Conservation (phyloP, 1,139 yeast species). For the Williopsis jadinii region DNA sequence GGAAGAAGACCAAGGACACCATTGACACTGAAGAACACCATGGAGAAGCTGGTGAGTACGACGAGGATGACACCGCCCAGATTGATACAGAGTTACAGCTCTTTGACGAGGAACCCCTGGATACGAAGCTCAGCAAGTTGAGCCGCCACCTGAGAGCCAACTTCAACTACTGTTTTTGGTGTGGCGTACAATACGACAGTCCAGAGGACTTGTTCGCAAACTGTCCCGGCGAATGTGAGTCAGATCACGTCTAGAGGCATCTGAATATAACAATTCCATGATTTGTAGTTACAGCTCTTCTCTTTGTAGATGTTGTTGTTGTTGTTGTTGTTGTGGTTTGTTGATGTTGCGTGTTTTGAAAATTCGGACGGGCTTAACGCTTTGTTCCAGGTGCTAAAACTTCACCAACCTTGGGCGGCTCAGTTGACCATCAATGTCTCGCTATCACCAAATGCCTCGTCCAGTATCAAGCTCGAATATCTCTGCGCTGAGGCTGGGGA, state of each 20-base stretch:
- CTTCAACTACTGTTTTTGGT: conserved; percentile 40
- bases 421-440: background rate
- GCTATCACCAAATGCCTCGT: conserved; percentile 1
- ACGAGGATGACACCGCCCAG: conserved; percentile 17
- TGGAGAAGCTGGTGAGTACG: conserved; percentile 16
- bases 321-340: too few relatives aligned
- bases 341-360: too few relatives aligned
- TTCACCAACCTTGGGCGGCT: too few relatives aligned
- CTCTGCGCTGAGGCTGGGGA: conserved; percentile 14
- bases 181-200: conserved; percentile 34
- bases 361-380: too few relatives aligned
- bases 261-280: too few relatives aligned
- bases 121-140: conserved; percentile 25
- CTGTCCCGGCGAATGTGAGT: conserved; percentile 41
- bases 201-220: conserved; percentile 30
- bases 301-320: too few relatives aligned
- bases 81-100: conserved; percentile 24
- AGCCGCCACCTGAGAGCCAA: conserved; percentile 31
- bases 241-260: conserved; percentile 27
- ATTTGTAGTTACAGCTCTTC: too few relatives aligned
- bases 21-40: conserved; percentile 2
- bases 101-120: conserved; percentile 23
- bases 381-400: too few relatives aligned
- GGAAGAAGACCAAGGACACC: conserved; percentile 5
- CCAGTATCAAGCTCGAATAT: conserved; percentile 7